Conservation (phyloP, 805 yeast genomes). For the Kuraishia capsulata region DNA sequence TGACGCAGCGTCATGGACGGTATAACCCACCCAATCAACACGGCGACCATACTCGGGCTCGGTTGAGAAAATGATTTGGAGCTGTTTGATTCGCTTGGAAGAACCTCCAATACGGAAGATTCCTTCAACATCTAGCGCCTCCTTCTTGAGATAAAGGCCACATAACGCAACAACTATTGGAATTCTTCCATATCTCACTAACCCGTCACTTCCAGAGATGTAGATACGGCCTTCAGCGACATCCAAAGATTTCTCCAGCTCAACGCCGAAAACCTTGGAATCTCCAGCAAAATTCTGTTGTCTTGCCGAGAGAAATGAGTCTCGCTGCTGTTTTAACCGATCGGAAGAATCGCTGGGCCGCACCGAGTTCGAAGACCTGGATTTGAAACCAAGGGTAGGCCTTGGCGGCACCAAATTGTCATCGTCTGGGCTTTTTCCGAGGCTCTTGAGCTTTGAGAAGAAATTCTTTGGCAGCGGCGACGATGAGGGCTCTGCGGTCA, state of each 20-base stretch:
- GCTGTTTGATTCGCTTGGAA: conserved; percentile 74
- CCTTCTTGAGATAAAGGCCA: conserved; percentile 74
- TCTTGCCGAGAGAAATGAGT: conserved; percentile 33
- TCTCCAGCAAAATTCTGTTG: conserved; percentile 34
- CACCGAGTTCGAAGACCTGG: conserved; percentile 40
- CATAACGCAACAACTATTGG: conserved; percentile 96
- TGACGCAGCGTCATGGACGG: conserved; percentile 95
- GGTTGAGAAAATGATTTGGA: conserved; percentile 74
- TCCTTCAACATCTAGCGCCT: conserved; percentile 78
- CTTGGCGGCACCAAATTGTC: conserved; percentile 17
- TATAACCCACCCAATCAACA: conserved; percentile 85
- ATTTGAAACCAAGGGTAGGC: conserved; percentile 40
- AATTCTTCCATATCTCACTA: conserved; percentile 74
- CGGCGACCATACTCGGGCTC: conserved; percentile 89
- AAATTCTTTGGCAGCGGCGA: conserved; percentile 17
- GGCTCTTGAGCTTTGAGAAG: conserved; percentile 21
- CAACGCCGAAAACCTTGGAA: conserved; percentile 69
- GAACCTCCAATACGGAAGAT: conserved; percentile 92
- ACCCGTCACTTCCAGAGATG: conserved; percentile 51
- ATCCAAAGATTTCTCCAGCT: conserved; percentile 58
- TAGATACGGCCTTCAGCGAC: conserved; percentile 74
- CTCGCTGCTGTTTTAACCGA: conserved; percentile 35
- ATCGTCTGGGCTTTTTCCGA: too few species aligned
- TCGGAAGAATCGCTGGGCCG: conserved; percentile 19
- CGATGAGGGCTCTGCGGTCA: conserved; percentile 10